Percentiles rank a stretch among this genome's conserved stretches.
These are phyloP conservation scores for Sporisorium scitamineum DNA, from an alignment of 1,284 basidiomycete species.

Conservation along the genomic window DNA sequence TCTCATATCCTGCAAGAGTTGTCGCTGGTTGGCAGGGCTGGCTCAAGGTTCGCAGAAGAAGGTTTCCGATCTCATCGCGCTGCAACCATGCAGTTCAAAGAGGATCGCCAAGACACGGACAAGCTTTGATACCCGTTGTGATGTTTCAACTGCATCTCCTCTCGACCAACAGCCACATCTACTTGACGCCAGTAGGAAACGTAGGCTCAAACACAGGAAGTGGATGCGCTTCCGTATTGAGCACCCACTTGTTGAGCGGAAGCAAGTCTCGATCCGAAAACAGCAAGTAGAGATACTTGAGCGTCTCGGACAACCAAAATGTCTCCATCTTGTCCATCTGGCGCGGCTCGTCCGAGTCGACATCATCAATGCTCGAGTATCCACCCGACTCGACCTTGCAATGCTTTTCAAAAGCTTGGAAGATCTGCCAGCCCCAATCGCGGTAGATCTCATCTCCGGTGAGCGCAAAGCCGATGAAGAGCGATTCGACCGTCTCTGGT, in stretches of 20 bases:
- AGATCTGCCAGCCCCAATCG: slow-evolving; percentile 88
- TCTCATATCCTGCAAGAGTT: background rate
- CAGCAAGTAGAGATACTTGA: slow-evolving; percentile 93
- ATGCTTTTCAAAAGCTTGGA: slow-evolving; percentile 87
- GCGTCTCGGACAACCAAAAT: slow-evolving; percentile 79
- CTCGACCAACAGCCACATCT: background rate
- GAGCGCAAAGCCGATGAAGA: slow-evolving; percentile 85
- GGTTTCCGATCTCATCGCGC: too few relatives aligned
- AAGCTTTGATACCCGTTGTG: background rate
- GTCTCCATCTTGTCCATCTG: slow-evolving; percentile 94
- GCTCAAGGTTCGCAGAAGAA: too few relatives aligned
- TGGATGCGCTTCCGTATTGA: slow-evolving; percentile 77
- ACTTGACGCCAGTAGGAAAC: slow-evolving; percentile 51
- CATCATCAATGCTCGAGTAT: slow-evolving; percentile 86
- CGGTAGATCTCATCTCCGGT: slow-evolving; percentile 87
- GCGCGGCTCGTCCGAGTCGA: slow-evolving; percentile 74
- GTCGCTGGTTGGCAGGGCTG: too few relatives aligned
- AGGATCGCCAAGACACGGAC: too few relatives aligned
- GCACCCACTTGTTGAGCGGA: slow-evolving; percentile 80
- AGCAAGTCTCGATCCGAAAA: slow-evolving; percentile 80
- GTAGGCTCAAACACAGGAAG: slow-evolving; percentile 62
- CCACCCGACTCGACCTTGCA: slow-evolving; percentile 82
- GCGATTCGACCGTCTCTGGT: slow-evolving; percentile 93
- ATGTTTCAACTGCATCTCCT: background rate
- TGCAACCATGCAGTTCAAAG: too few relatives aligned